Base-by-base conservation (phyloP, 2,329 filamentous ascomycete species). In the Penicillium sp. region DNA sequence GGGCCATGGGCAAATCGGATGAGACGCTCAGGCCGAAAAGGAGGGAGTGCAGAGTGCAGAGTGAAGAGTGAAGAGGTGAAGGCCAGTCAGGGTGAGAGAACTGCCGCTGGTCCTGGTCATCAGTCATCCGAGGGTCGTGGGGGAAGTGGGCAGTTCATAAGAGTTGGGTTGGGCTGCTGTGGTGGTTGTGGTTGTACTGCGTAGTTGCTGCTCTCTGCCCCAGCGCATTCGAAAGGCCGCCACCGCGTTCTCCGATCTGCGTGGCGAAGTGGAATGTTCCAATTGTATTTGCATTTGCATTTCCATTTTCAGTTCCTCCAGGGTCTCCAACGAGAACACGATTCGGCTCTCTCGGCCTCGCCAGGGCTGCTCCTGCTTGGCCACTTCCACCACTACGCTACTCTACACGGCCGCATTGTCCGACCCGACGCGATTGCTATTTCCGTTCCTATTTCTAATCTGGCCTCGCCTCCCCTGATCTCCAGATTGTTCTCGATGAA, bases 401-500 rank as follows among this genome's bases (percentile, higher is more conserved):
- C 33, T 36, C 17, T 20, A 13, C 20, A 34, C 34, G 34, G 36
- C n/a, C n/a, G n/a, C 36, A 40, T 17, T 40, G 36, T 26, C 21
- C 3, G 24, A 40, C 36, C 36, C 36, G 36, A 40, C 13, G 2
- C n/a, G n/a, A n/a, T n/a, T n/a, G n/a, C n/a, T n/a, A n/a, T n/a
- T n/a, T n/a, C n/a, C n/a, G n/a, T n/a, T n/a, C n/a, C 36, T 40
- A 40, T 40, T 40, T 40, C 36, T 40, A 40, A 26, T 24, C 36
- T n/a, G n/a, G n/a, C n/a, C 26, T 40, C 26, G 21, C 36, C 36
- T 40, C 13, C 36, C 36, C 36, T 37, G 34, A 37, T 10, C 15
- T 12, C 34, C 37, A 54, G 58, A 48, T 37, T 51, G 41, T 62
- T 63, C 61, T 62, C 54, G 58, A 63, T 58, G 54, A 30, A 48